Evolutionary conservation across 495 filamentous ascomycete species (phyloP).

Genomic region (Penicillium angulare): DNA sequence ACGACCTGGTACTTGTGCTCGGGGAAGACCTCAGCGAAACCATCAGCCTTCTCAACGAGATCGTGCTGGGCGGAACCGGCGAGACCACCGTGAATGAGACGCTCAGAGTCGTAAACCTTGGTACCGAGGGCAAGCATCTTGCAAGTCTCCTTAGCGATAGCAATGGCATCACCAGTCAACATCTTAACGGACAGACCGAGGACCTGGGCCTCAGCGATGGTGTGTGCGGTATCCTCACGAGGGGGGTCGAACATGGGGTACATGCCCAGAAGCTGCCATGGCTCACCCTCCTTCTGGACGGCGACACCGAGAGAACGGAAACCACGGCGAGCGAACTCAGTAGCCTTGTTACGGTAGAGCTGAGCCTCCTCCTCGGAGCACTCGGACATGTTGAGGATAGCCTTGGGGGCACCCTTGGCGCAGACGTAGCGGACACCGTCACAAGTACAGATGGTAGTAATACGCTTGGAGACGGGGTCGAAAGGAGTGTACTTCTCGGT

Average conservation of each 20-base stretch:
- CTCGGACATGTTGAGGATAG: constrained; percentile 63
- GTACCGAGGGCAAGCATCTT: constrained; percentile 76
- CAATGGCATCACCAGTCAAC: constrained; percentile 77
- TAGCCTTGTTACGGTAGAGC: constrained; percentile 67
- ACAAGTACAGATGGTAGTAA: constrained; percentile 64
- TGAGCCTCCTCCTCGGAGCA: constrained; percentile 63
- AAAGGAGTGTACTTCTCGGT: constrained; percentile 76
- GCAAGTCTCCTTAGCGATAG: constrained; percentile 78
- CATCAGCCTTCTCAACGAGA: constrained; percentile 72
- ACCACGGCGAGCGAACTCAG: constrained; percentile 74
- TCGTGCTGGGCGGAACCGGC: constrained; percentile 72
- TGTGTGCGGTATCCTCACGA: constrained; percentile 75
- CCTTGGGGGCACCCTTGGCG: constrained; percentile 74
- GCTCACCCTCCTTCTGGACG: constrained; percentile 63
- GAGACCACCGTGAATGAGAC: constrained; percentile 72
- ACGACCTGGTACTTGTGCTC: constrained; percentile 80
- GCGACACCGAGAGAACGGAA: constrained; percentile 81
- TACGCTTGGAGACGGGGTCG: constrained; percentile 77
- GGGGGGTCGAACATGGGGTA: constrained; percentile 78
- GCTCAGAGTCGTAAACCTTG: constrained; percentile 76
- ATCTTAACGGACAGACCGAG: constrained; percentile 78
- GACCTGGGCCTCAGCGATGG: constrained; percentile 72
- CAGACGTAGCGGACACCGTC: constrained; percentile 66
- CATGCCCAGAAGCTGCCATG: constrained; percentile 71
- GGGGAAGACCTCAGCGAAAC: constrained; percentile 75